Base-by-base conservation (phyloP, 441 rosid species). In the Pelargonium australe region DNA sequence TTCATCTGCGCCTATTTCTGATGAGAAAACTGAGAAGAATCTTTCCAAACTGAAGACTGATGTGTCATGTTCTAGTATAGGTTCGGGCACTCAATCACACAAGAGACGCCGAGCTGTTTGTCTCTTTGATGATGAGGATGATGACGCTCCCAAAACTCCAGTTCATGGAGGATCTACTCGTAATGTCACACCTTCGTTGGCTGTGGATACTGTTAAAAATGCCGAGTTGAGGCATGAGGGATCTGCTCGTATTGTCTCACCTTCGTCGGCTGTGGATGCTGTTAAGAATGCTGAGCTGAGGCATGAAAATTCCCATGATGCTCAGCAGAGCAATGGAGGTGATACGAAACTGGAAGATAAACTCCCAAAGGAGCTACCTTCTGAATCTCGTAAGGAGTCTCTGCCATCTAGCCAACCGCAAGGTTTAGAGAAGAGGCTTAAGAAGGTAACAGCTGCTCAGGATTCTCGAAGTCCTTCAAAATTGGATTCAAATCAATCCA, bases 71-170 rank as follows among this genome's bases (percentile, higher is more conserved):
- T 79, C 78, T 68, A 74, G 64, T 62, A 87, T 66, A 72, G 77
- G 65, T 77, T 47, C 77, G 2, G 71, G 31, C 77, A 71, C 77
- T 68, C 92, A 83, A 69, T 65, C 72, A 45, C 83, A 72, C 40
- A 96, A 80, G 85, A 89, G 85, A 73, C 88, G 99, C 37, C 87
- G 97, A 84, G 96, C 95, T 68, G 96, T 96, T 79, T 76, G 96
- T 80, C 83, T 92, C 55, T 83, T 67, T 62, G 96, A 89, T 43
- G 94, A 85, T 47, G 87, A 92, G 7, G 91, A 80, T 47, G 89
- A 87, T 41, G 98, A 85, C 67, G 77, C 80, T 70, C 95, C 96
- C 41, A 96, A 88, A 85, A 93, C 99, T 81, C 99, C 99, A 49
- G 81, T 96, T 78, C 97, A 93, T 80, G 93, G 86, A 77, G 87